phyloP scores from a whole-genome alignment of 2,329 filamentous ascomycete species.

The Albifimbria verrucaria region DNA sequence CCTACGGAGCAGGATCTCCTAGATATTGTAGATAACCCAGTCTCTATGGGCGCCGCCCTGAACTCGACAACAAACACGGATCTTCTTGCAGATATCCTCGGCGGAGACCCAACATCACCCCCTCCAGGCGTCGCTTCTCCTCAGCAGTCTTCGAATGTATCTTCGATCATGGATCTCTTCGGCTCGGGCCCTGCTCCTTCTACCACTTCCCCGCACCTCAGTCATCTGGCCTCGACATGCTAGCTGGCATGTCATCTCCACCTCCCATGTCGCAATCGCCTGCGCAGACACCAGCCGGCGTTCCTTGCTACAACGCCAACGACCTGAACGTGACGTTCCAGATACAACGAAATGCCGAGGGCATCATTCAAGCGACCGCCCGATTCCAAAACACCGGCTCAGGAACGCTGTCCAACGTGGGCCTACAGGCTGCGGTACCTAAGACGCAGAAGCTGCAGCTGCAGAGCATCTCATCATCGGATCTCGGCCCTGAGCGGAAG shows the following conservation, averaged over 20 bases:
- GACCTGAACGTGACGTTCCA: constrained; percentile 77
- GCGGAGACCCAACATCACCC: constrained; percentile 57
- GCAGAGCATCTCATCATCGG: constrained; percentile 79
- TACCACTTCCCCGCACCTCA: constrained; percentile 30
- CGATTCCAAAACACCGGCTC: constrained; percentile 76
- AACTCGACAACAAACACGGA: constrained; percentile 72
- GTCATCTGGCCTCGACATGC: constrained; percentile 45
- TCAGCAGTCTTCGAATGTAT: constrained; percentile 53
- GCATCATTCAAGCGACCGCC: constrained; percentile 76
- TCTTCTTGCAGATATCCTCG: constrained; percentile 86
- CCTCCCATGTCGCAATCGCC: constrained; percentile 37
- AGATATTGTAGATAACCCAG: constrained; percentile 82
- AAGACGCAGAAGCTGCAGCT: constrained; percentile 94
- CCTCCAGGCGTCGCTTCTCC: constrained; percentile 36
- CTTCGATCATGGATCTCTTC: constrained; percentile 91
- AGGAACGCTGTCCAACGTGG: constrained; percentile 67
- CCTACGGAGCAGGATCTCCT: constrained; percentile 89
- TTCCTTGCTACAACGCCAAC: constrained; percentile 83
- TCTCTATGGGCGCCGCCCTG: constrained; percentile 39
- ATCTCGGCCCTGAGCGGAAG: constrained; percentile 77
- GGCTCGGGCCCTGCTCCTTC: constrained; percentile 40
- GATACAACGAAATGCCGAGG: constrained; percentile 77
- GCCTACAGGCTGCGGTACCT: constrained; percentile 89
- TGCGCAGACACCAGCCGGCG: constrained; percentile 38
- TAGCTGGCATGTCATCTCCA: constrained; percentile 45